phyloP scores from a whole-genome alignment of 139 green algal species.

The Raphidocelis subcapitata region DNA sequence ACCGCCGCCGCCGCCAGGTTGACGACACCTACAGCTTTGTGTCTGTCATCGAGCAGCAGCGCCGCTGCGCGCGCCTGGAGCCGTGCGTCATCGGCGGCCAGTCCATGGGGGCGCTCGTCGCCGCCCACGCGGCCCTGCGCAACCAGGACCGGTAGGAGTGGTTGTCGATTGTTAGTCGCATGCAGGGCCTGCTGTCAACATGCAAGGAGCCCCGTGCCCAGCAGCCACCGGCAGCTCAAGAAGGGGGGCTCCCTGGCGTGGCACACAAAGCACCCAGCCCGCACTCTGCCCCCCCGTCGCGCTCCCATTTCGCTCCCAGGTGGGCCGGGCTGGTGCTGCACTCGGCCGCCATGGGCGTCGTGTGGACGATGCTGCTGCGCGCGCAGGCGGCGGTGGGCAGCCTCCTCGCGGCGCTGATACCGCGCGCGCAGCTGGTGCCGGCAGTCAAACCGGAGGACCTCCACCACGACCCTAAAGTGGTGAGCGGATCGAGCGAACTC shows the following conservation, averaged over 20 bases:
- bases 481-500: background rate
- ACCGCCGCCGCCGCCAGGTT: slow-evolving; percentile 17
- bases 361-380: slow-evolving; percentile 67
- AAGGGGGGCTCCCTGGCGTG: too few relatives aligned
- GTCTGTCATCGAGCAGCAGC: slow-evolving; percentile 16
- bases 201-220: too few relatives aligned
- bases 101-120: slow-evolving; percentile 70
- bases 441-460: slow-evolving; percentile 64
- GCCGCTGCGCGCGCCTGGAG: background rate
- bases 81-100: slow-evolving; percentile 58
- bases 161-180: too few relatives aligned
- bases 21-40: slow-evolving; percentile 49
- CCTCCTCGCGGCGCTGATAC: slow-evolving; percentile 54
- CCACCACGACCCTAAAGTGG: slow-evolving; percentile 26
- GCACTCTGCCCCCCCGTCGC: too few relatives aligned
- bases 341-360: slow-evolving; percentile 67
- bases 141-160: slow-evolving; percentile 38
- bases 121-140: slow-evolving; percentile 15
- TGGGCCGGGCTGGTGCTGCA: slow-evolving; percentile 65
- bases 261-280: too few relatives aligned
- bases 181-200: too few relatives aligned
- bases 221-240: too few relatives aligned
- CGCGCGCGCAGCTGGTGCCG: slow-evolving; percentile 58
- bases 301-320: too few relatives aligned
- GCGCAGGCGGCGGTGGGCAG: slow-evolving; percentile 59